Conservation (phyloP, 345 rosid genomes). For the Raphanus sativus region DNA sequence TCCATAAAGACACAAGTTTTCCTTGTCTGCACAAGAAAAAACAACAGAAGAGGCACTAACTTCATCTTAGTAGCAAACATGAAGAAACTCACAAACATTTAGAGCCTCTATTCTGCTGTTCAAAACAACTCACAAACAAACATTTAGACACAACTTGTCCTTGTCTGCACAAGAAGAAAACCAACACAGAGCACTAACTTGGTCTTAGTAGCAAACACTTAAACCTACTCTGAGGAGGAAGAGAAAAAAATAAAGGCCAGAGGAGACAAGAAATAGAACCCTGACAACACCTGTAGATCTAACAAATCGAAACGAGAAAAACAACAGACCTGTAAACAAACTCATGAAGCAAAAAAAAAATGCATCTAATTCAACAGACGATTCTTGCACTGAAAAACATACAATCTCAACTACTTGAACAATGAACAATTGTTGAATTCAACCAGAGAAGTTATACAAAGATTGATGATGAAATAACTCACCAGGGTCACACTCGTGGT, state of each 20-base stretch:
- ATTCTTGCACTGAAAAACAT: not conserved
- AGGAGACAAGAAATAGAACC: not conserved
- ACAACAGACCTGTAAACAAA: not conserved
- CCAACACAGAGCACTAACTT: no score
- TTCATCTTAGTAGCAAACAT: no score
- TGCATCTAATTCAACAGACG: not conserved
- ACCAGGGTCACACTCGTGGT: slow-evolving; percentile 73
- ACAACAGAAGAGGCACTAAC: not conserved
- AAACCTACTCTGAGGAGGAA: not conserved
- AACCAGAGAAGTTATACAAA: slow-evolving; percentile 11
- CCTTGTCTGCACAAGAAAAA: slow-evolving; percentile 62
- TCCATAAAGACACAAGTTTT: slow-evolving; percentile 90
- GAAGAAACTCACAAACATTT: not conserved
- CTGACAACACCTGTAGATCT: not conserved
- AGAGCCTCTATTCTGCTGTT: not conserved
- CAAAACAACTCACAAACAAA: not conserved
- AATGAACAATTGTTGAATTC: not conserved
- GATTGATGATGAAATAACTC: slow-evolving; percentile 25
- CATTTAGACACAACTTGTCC: no score
- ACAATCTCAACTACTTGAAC: not conserved
- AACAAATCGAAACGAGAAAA: not conserved
- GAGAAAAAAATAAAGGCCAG: not conserved
- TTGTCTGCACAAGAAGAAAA: no score
- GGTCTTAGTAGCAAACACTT: no score
- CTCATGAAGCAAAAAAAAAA: not conserved